These are phyloP conservation scores for Antitrichia curtipendula DNA, from an alignment of 225 moss, liverwort and hornwort genomes.

Conservation along the genomic window DNA sequence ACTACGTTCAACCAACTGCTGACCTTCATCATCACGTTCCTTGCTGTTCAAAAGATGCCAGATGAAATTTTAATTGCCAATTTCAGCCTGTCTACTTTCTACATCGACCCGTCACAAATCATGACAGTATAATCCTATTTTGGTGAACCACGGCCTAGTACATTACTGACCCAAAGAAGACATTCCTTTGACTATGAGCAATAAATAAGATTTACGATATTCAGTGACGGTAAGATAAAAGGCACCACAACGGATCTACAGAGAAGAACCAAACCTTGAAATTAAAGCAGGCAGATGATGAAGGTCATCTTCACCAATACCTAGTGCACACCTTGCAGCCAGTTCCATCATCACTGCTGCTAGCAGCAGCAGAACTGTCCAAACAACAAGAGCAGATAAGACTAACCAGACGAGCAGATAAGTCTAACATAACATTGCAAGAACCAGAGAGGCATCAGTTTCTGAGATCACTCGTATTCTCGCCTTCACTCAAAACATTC, in stretches of 20 bases:
- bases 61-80: background rate
- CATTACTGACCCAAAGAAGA: background rate
- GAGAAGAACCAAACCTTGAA: slow-evolving; percentile 5
- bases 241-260: background rate
- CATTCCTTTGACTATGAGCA: background rate
- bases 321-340: slow-evolving; percentile 41
- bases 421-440: background rate
- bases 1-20: slow-evolving; percentile 15
- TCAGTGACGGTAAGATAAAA: background rate
- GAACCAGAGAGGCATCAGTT: background rate
- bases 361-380: slow-evolving; percentile 36
- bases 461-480: background rate
- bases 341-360: slow-evolving; percentile 56
- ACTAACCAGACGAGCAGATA: background rate
- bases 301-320: slow-evolving; percentile 38
- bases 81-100: background rate
- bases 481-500: background rate
- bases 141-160: background rate
- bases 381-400: background rate
- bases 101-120: background rate
- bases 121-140: background rate
- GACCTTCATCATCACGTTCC: slow-evolving; percentile 21
- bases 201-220: background rate
- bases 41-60: slow-evolving; percentile 8
- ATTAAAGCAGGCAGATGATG: slow-evolving; percentile 6